Evolutionary conservation across 1,284 basidiomycete genomes (phyloP), one percentile per base, ranked within the genome.

Genomic region (Sphagnurus paluster): DNA sequence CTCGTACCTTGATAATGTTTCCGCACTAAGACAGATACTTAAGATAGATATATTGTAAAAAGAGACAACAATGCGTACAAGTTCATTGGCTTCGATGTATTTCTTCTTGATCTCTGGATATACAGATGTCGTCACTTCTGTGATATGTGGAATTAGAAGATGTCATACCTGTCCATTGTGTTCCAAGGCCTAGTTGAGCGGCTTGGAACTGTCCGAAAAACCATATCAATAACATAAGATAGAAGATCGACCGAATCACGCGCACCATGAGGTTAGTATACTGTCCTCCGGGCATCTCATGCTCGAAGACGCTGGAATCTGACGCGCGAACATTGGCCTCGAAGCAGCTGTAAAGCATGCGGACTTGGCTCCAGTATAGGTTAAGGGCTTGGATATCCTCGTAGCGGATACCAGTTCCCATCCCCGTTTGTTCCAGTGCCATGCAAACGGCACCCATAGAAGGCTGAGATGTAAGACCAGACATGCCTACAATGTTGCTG

Each of bases 271-370:
- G 71, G 73, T 96, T 96, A 46, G 93, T 96, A 72, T 95, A 96
- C 67, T 96, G 93, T 40, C 95, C 96, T 68, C 97, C 97, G 43
- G 97, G 97, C 97, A 99, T 99, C 74, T 99, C 95, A 74, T 99
- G 97, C 65, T 96, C 95, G 65, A 98, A 99, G 51, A 98, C 95
- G 71, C 91, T 94, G 36, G 92, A 96, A 68, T 96, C 93, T 36
- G 93, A 96, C 20, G 95, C 92, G 53, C 94, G 86, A 60, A 99
- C 95, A 63, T 98, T 98, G 54, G 96, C 97, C 71, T 99, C 97
- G 76, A 99, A 99, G 76, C 93, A 97, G 63, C 79, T 72, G 76
- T 99, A 99, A 47, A 99, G 82, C 72, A 92, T 75, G 60, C 97
- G 90, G 65, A 98, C 91, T 76, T 98, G 95, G 55, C 87, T 91